These are phyloP conservation scores for Ganoderma lingzhi DNA, from an alignment of 1,284 basidiomycete species.

Conservation along the genomic window DNA sequence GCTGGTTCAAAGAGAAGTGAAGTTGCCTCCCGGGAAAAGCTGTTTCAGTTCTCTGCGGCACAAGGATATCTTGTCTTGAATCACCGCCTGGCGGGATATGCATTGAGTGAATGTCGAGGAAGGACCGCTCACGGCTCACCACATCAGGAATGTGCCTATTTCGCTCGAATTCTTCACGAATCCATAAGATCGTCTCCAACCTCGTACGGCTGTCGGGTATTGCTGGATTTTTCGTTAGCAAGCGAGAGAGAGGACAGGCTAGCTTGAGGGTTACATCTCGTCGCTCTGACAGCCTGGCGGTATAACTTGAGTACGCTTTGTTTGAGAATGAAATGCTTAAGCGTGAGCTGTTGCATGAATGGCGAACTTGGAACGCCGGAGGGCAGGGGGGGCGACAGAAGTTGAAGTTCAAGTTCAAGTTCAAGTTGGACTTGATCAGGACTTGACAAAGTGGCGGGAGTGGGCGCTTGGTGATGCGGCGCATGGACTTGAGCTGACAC, in stretches of 20 bases:
- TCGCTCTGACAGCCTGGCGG: constrained; percentile 69
- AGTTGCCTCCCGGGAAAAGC: constrained; percentile 45
- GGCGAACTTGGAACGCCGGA: background rate
- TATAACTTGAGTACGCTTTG: constrained; percentile 69
- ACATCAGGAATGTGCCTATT: constrained; percentile 63
- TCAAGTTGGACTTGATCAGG: too few species aligned
- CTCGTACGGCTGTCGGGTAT: constrained; percentile 68
- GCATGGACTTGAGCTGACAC: constrained; percentile 31
- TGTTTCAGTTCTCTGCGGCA: constrained; percentile 63
- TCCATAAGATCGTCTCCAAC: constrained; percentile 73
- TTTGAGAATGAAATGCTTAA: constrained; percentile 79
- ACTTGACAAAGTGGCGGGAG: background rate
- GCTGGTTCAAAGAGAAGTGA: background rate
- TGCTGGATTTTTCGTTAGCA: constrained; percentile 48
- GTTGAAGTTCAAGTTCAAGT: too few species aligned
- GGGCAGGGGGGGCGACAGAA: too few species aligned
- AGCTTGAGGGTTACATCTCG: constrained; percentile 56
- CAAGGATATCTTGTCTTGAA: constrained; percentile 49
- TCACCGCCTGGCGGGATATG: constrained; percentile 35
- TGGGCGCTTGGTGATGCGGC: constrained; percentile 25
- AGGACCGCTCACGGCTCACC: constrained; percentile 47
- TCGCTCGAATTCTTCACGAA: constrained; percentile 75
- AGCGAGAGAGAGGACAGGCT: background rate
- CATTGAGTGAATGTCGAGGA: constrained; percentile 10
- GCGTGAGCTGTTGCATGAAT: constrained; percentile 44